Evolutionary conservation across 345 rosid species (phyloP).

Genomic region (Hibiscus syriacus): DNA sequence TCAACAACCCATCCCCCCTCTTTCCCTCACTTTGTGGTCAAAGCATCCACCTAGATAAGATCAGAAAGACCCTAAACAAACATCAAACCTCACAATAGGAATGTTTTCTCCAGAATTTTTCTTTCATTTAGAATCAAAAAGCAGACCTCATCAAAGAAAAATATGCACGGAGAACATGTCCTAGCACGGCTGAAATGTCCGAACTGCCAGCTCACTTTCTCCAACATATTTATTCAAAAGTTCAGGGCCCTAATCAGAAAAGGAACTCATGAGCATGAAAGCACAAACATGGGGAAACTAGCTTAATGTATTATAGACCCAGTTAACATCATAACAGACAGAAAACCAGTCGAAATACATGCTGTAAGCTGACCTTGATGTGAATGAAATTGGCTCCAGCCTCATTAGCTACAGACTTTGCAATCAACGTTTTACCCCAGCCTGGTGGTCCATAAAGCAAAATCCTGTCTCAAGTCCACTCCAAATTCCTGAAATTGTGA

Average conservation of each 20-base stretch:
- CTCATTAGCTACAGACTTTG: conserved; percentile 95
- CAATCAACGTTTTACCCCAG: conserved; percentile 95
- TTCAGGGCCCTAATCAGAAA: conserved; percentile 63
- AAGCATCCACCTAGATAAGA: conserved; percentile 79
- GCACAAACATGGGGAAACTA: not conserved
- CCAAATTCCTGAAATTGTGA: conserved; percentile 62
- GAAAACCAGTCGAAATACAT: not conserved
- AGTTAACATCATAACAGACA: not conserved
- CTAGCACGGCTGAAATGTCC: conserved; percentile 78
- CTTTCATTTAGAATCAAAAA: not conserved
- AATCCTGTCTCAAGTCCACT: conserved; percentile 68
- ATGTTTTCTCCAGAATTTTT: not conserved
- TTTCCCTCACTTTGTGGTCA: conserved; percentile 80
- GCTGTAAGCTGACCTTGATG: conserved; percentile 49
- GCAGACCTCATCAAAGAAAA: conserved; percentile 91
- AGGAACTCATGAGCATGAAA: not conserved
- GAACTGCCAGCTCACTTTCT: conserved; percentile 89
- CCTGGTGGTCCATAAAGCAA: conserved; percentile 97
- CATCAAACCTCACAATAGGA: not conserved
- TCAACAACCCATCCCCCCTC: conserved; percentile 93
- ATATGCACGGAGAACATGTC: conserved; percentile 77
- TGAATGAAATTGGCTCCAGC: conserved; percentile 96
- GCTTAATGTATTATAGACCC: not conserved
- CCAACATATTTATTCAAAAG: conserved; percentile 89
- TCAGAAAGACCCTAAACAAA: conserved; percentile 4